A percentile compares a stretch with the other conserved stretches of the same genome.
These are phyloP conservation scores for Wallacemonas sp. DNA, from an alignment of 208 protist species.

Conservation along the genomic window DNA sequence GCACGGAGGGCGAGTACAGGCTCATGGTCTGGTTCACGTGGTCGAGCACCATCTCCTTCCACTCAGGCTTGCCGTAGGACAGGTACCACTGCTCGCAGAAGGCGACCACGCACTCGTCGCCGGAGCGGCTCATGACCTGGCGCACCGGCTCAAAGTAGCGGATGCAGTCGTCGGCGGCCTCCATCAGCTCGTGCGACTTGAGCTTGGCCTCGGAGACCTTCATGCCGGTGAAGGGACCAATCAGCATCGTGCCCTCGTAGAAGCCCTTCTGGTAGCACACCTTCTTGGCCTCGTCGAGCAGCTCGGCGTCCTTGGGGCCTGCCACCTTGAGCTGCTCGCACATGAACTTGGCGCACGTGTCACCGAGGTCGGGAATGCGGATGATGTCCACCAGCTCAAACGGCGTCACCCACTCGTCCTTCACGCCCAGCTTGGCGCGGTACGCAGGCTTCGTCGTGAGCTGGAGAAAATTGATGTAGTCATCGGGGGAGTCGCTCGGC, in stretches of 20 bases:
- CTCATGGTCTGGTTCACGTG: conserved; percentile 91
- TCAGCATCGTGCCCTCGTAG: conserved; percentile 96
- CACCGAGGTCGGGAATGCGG: conserved; percentile 92
- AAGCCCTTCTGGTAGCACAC: conserved; percentile 98
- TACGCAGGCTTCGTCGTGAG: conserved; percentile 95
- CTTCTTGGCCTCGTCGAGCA: conserved; percentile 98
- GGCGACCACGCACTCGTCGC: conserved; percentile 99
- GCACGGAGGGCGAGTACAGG: conserved; percentile 92
- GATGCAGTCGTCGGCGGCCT: conserved; percentile 81
- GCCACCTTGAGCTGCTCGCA: conserved; percentile 97
- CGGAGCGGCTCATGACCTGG: conserved; percentile 97
- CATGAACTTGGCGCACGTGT: conserved; percentile 77
- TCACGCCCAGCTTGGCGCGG: conserved; percentile 92
- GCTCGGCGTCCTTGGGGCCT: conserved; percentile 94
- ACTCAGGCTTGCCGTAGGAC: conserved; percentile 98
- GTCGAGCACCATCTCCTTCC: conserved; percentile 86
- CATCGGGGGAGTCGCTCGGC: conserved; percentile 98
- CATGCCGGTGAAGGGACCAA: conserved; percentile 68
- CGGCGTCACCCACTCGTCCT: conserved; percentile 95
- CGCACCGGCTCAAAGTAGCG: conserved; percentile 97
- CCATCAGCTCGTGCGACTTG: conserved; percentile 74
- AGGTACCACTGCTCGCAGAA: conserved; percentile 99
- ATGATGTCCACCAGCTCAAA: conserved; percentile 97
- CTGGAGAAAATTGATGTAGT: conserved; percentile 98
- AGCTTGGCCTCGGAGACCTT: conserved; percentile 96